Base-by-base conservation (phyloP, 495 filamentous ascomycete genomes). In the Tuber brumale region DNA sequence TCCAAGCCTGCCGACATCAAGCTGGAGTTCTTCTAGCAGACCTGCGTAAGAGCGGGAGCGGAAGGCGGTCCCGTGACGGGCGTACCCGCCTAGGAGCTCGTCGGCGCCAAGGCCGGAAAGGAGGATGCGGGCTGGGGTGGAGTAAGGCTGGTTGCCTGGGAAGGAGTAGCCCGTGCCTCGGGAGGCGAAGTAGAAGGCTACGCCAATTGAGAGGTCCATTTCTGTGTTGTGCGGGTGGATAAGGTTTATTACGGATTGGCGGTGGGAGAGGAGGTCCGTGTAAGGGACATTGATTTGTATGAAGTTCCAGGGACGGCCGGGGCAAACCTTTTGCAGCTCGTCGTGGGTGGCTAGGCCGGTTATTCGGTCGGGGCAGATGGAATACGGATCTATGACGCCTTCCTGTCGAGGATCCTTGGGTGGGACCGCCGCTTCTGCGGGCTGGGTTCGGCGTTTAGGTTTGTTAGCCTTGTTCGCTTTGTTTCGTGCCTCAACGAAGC, bases 191-290 rank as follows among this genome's bases (percentile, higher is more conserved):
- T 97, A 98, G 70, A 98, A 87, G 0, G 95, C 95, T 72, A 89
- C 90, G 3, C 92, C 92, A 79, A 99, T 98, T n/a, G 96, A 98
- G 4, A 97, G 87, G 81, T 99, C 95, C 95, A 99, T 99, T 83
- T 97, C 96, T 0, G 95, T 98, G 80, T 97, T 94, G 84, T 98
- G 95, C 0, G 95, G 95, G 80, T 91, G 88, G 80, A 98, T 95
- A 21, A 99, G 87, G 2, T 88, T 87, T 51, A 93, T 88, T 5
- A 98, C 87, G 9, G 85, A 86, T 10, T 87, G 80, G 70, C 93
- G 90, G 80, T 97, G 93, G 5, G 87, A 85, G 69, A 91, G 77
- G 0, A 91, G 92, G 76, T 97, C 93, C 19, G 86, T 79, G 80
- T 94, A 97, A 0, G 95, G 90, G 42, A 99, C 86, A 80, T 99